Evolutionary conservation across 2,329 filamentous ascomycete genomes (phyloP), one percentile per base, ranked within the genome.

Genomic region (Byssochlamys sp.): DNA sequence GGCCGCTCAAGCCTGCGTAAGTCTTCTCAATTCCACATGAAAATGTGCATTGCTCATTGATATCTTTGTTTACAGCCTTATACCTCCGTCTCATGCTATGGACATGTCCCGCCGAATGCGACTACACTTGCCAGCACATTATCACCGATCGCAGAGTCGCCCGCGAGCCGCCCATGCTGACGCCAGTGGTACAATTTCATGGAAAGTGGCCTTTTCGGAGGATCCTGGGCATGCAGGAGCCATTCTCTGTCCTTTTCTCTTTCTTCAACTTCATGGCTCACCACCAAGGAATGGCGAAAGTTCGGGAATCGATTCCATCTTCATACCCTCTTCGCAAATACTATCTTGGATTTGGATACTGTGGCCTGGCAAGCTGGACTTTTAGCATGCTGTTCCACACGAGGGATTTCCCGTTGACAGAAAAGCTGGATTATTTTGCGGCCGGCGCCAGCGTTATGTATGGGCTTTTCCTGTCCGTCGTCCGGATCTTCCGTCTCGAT

Each of bases 181-280:
- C 84, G 29, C 82, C 85, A 10, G 75, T 96, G 54, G 86, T 92
- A 57, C 94, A 99, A 76, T 99, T 91, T 79, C 91, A 99, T 77
- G 94, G 94, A 31, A 99, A 99, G 82, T 99, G 94, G 94, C 94
- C 94, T 45, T 99, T 99, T 77, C 80, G 86, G 73, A 89, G 94
- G 63, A 82, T 96, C 68, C 75, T 95, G 56, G 94, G 94, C 72
- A 88, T 96, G 78, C 94, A 99, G 77, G 94, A 99, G 77, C 91
- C 92, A 59, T 90, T 91, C 72, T 91, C 87, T 54, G 92, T 97
- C 64, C 79, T 96, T 69, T 99, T 96, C 80, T 95, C 89, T 63
- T 80, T 96, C 55, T 83, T 95, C 69, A 99, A 99, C 80, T 87
- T 94, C 68, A 82, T 87, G 64, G 92, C 91, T 12, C 94, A 99